phyloP scores from a whole-genome alignment of 306 rosid species.

The Dryas drummondii region DNA sequence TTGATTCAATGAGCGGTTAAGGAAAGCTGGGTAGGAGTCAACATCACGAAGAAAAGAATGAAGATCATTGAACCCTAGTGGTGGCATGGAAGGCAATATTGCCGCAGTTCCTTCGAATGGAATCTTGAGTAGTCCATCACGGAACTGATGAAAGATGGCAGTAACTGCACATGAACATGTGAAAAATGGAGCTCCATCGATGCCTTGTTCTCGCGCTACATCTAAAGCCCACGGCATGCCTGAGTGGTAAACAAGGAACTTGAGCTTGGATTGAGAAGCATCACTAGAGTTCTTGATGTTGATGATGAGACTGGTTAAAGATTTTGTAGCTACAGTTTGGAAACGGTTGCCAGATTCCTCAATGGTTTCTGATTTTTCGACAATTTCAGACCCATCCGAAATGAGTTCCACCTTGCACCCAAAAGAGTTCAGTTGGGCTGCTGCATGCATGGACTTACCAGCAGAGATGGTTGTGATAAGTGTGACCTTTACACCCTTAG shows the following conservation, averaged over 20 bases:
- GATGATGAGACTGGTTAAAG: neutral
- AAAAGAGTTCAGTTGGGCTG: no score
- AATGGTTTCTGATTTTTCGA: neutral
- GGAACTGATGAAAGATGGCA: conserved; percentile 31
- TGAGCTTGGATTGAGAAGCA: conserved; percentile 13
- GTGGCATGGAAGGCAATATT: neutral
- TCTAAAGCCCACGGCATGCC: conserved; percentile 45
- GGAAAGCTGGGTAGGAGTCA: neutral
- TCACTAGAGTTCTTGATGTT: neutral
- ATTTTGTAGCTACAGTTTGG: neutral
- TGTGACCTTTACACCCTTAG: neutral
- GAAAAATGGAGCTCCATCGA: conserved; percentile 48
- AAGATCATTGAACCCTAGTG: neutral
- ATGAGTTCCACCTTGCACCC: neutral
- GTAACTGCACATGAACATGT: conserved; percentile 47
- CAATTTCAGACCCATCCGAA: neutral
- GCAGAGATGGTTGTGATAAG: neutral
- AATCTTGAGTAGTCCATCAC: conserved; percentile 40
- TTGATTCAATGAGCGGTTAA: neutral
- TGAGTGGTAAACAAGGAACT: conserved; percentile 46
- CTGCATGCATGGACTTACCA: neutral
- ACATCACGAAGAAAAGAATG: neutral
- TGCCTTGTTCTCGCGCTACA: conserved; percentile 43
- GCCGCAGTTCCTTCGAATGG: conserved; percentile 19
- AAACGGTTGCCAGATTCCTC: neutral